phyloP scores from a whole-genome alignment of 2,329 filamentous ascomycete species.

The Aphanocladium album region DNA sequence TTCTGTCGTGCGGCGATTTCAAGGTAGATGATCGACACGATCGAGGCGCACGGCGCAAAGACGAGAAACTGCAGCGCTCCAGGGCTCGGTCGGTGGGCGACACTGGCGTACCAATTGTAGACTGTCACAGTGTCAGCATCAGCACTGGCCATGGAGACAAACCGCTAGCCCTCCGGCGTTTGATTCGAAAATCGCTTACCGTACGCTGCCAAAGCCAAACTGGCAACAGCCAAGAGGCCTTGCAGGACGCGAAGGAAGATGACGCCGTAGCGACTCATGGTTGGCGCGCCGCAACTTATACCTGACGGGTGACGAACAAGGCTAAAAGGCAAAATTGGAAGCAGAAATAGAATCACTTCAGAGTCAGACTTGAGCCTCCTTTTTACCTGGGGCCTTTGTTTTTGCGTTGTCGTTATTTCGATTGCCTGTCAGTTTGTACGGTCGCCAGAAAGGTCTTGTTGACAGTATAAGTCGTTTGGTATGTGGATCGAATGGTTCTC shows the following conservation, averaged over 20 bases:
- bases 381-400: neutral
- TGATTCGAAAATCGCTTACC: constrained; percentile 38
- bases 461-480: constrained; percentile 8
- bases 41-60: constrained; percentile 48
- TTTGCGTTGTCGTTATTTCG: neutral
- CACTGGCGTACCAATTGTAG: constrained; percentile 53
- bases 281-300: neutral
- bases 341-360: neutral
- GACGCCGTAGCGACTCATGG: constrained; percentile 10
- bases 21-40: constrained; percentile 51
- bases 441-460: neutral
- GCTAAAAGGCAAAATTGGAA: no score
- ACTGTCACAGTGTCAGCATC: constrained; percentile 33
- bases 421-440: neutral
- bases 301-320: neutral
- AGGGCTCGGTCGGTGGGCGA: constrained; percentile 51
- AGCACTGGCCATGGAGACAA: neutral
- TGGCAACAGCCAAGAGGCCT: constrained; percentile 38
- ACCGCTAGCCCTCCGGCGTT: neutral
- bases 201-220: constrained; percentile 45
- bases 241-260: constrained; percentile 35
- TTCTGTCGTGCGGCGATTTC: constrained; percentile 36
- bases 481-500: neutral
- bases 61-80: constrained; percentile 54
- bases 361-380: neutral